Evolutionary conservation across 2,329 filamentous ascomycete genomes (phyloP).

Genomic region (Juglanconis sp.): DNA sequence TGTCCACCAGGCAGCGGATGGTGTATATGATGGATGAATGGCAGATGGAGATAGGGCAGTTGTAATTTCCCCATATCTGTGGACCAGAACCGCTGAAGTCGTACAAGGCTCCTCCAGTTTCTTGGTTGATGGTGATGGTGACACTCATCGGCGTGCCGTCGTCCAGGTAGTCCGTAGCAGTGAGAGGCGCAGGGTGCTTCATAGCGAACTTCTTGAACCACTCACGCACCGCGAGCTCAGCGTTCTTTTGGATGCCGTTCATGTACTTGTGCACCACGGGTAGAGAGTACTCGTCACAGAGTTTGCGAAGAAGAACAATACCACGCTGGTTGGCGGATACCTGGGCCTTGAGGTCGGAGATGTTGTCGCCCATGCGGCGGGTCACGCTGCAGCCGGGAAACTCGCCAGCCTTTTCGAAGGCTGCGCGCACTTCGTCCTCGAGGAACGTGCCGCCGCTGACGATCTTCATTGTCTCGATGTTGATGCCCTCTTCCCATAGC

Average conservation of each 20-base stretch:
- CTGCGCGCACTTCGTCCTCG: slow-evolving; percentile 13
- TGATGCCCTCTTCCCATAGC: slow-evolving; percentile 43
- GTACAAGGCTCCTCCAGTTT: slow-evolving; percentile 29
- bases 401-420: slow-evolving; percentile 27
- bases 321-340: slow-evolving; percentile 42
- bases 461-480: slow-evolving; percentile 36
- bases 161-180: slow-evolving; percentile 33
- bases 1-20: slow-evolving; percentile 31
- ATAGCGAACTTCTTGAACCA: slow-evolving; percentile 37
- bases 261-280: slow-evolving; percentile 35
- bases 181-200: slow-evolving; percentile 33
- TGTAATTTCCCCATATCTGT: slow-evolving; percentile 33
- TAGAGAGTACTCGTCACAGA: slow-evolving; percentile 33
- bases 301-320: slow-evolving; percentile 29
- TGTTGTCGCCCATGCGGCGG: slow-evolving; percentile 37
- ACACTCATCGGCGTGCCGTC: slow-evolving; percentile 33
- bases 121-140: slow-evolving; percentile 26
- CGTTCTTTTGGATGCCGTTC: slow-evolving; percentile 39
- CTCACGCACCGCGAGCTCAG: slow-evolving; percentile 34
- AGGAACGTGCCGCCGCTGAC: slow-evolving; percentile 33
- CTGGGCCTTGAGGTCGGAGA: slow-evolving; percentile 42
- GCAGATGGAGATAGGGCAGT: slow-evolving; percentile 34
- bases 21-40: slow-evolving; percentile 36
- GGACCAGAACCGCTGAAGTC: slow-evolving; percentile 33
- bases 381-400: slow-evolving; percentile 36